A percentile compares a stretch with the other conserved stretches of the same genome.
These are phyloP conservation scores for Xylaria sp. DNA, from an alignment of 495 filamentous ascomycete species.

Conservation along the genomic window DNA sequence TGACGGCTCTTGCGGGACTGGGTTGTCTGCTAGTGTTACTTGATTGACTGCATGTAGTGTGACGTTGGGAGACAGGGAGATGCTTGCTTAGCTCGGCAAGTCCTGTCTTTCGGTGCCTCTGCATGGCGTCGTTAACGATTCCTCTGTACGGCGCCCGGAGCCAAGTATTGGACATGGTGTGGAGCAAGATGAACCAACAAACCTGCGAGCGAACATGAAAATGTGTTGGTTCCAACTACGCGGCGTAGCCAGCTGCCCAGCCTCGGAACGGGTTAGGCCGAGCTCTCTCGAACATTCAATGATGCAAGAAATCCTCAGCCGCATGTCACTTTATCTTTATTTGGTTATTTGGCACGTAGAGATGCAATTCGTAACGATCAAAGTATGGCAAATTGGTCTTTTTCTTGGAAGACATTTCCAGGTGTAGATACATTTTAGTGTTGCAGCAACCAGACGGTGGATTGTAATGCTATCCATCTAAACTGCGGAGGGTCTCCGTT, in stretches of 20 bases:
- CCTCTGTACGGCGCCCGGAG: neutral
- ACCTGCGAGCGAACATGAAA: neutral
- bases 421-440: constrained; percentile 16
- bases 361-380: neutral
- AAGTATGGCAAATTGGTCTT: neutral
- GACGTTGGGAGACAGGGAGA: neutral
- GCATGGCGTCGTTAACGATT: neutral
- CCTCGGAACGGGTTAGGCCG: constrained; percentile 1
- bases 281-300: neutral
- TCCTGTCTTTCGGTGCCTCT: constrained; percentile 12
- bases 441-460: neutral
- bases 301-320: constrained; percentile 1
- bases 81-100: constrained; percentile 4
- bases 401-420: neutral
- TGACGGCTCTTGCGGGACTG: constrained; percentile 19
- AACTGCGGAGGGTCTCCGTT: neutral
- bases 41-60: constrained; percentile 5
- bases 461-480: neutral
- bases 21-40: constrained; percentile 17
- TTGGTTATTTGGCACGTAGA: neutral
- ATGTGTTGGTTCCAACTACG: neutral
- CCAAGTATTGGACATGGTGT: neutral
- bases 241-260: constrained; percentile 8
- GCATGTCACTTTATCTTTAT: too few species aligned
- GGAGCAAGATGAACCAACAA: neutral